Conservation (phyloP, 306 rosid genomes). For the Malus fusca region DNA sequence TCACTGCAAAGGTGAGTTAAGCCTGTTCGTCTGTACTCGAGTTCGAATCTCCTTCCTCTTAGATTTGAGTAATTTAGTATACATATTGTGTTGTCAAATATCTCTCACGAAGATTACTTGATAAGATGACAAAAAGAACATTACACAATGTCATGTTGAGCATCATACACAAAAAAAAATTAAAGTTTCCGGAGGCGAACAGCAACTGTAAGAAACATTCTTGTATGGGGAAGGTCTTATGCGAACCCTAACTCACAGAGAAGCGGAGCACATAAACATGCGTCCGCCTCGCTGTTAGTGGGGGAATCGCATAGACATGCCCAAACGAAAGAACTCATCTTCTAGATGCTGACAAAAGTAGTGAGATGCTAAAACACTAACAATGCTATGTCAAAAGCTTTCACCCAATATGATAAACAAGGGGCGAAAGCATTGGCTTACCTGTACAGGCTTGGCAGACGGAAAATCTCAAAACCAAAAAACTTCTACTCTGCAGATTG, state of each 20-base stretch:
- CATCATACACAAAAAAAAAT: too few relatives aligned
- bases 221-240: not conserved
- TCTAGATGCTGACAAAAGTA: not conserved
- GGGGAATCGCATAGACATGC: not conserved
- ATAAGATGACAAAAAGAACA: too few relatives aligned
- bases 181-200: too few relatives aligned
- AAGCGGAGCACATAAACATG: not conserved
- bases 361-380: not conserved
- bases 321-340: not conserved
- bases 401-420: not conserved
- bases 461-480: not conserved
- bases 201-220: not conserved
- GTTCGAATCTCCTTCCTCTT: too few relatives aligned
- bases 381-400: not conserved
- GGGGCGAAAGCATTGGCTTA: not conserved
- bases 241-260: not conserved
- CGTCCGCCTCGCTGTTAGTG: not conserved
- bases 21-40: too few relatives aligned
- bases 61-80: too few relatives aligned
- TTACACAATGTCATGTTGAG: too few relatives aligned
- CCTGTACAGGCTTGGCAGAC: constrained; percentile 2
- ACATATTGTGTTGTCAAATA: too few relatives aligned
- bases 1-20: too few relatives aligned
- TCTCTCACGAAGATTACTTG: too few relatives aligned
- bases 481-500: not conserved